Evolutionary conservation across 371 early-diverging fungal species (phyloP), one percentile per base, ranked within the genome.

Genomic region (Actinomortierella wolfii): DNA sequence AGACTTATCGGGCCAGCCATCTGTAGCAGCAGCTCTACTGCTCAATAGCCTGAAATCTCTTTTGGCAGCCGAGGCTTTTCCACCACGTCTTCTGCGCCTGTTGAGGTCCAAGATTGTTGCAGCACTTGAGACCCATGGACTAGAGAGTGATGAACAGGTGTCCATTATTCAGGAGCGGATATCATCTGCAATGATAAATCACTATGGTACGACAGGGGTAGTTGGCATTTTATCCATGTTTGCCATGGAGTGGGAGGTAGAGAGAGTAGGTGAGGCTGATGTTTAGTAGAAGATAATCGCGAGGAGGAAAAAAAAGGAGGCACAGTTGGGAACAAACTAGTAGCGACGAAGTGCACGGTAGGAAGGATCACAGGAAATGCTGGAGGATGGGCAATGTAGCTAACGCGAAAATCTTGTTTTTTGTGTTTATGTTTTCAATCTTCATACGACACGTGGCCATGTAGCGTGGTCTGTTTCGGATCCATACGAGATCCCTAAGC

Each of bases 21-120:
- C 49, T 0, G 67, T 62, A 24, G 61, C 73, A 0, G 49, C 66
- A 0, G 45, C 49, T 2, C 66, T 73, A 67, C 44, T 66, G 7
- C 73, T 62, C 20, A 24, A 66, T 1, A 62, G 56, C 46, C 18
- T 73, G 18, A 73, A 73, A 53, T 73, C 73, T 13, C 51, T 73
- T 14, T 54, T 73, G 14, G 67, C 73, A 2, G 73, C 67, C 17
- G 73, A 73, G 20, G 61, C 73, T 2, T 73, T 73, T 18, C 73
- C 73, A 3, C 45, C 56, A 20, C 51, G 73, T 0, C 45, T 73
- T 26, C 47, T 66, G 52, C 55, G 67, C 14, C 59, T 73, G 5
- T 23, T 73, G 34, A 66, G 52, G 63, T 58, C 44, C 21, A 67
- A 73, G 53, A 66, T 73, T 21, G 15, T 48, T 6, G 59, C 73